phyloP scores from a whole-genome alignment of 371 early-diverging fungal genomes.

The Rhizopus arrhizus region DNA sequence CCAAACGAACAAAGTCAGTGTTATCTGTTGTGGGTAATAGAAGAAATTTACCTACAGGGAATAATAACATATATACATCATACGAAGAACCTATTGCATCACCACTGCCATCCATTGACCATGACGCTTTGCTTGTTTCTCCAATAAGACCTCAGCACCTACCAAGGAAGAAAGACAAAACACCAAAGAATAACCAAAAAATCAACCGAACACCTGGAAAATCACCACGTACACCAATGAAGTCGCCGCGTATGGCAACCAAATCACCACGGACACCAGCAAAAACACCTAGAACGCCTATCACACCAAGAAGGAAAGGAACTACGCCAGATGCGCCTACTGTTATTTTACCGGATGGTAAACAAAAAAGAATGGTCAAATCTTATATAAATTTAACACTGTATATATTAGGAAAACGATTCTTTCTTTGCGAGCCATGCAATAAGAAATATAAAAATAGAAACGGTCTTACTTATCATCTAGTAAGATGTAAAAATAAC shows the following conservation, averaged over 20 bases:
- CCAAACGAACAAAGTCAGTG: slow-evolving; percentile 15
- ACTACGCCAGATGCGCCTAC: slow-evolving; percentile 20
- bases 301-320: slow-evolving; percentile 19
- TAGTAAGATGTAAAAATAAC: slow-evolving; percentile 43
- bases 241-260: neutral
- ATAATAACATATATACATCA: neutral
- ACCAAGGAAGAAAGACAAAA: slow-evolving; percentile 6
- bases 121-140: slow-evolving; percentile 2
- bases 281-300: neutral
- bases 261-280: slow-evolving; percentile 3
- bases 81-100: neutral
- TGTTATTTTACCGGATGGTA: slow-evolving; percentile 39
- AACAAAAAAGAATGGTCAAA: neutral
- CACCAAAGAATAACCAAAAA: slow-evolving; percentile 4
- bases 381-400: neutral
- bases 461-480: slow-evolving; percentile 45
- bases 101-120: neutral
- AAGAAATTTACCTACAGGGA: slow-evolving; percentile 16
- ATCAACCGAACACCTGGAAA: slow-evolving; percentile 4
- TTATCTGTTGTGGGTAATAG: slow-evolving; percentile 23
- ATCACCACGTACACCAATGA: neutral
- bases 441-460: slow-evolving; percentile 51
- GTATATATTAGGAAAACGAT: slow-evolving; percentile 10
- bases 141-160: slow-evolving; percentile 8
- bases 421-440: slow-evolving; percentile 51